Evolutionary conservation across 2,329 filamentous ascomycete species (phyloP).

Genomic region (Chrysoporthe puriensis): DNA sequence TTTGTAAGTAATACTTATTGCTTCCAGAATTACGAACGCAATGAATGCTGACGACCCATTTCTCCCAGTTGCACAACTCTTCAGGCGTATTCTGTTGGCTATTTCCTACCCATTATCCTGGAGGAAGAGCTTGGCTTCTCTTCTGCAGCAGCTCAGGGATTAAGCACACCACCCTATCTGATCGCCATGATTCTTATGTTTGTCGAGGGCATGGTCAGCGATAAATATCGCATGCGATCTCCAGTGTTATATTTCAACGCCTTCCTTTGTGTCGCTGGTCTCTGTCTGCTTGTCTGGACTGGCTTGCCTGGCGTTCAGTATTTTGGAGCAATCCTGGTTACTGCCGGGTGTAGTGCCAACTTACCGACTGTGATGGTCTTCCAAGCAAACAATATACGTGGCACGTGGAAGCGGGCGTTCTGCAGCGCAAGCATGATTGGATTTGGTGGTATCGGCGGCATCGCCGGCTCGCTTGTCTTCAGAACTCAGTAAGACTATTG

Average conservation of each 20-base stretch:
- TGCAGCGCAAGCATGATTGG: conserved; percentile 76
- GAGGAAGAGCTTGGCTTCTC: conserved; percentile 64
- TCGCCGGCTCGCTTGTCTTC: conserved; percentile 75
- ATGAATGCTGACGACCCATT: not conserved
- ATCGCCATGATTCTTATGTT: conserved; percentile 69
- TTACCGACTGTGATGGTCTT: conserved; percentile 76
- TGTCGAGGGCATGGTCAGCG: conserved; percentile 63
- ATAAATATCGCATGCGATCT: conserved; percentile 68
- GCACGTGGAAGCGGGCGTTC: conserved; percentile 86
- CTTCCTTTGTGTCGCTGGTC: conserved; percentile 66
- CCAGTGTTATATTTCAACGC: conserved; percentile 69
- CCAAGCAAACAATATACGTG: conserved; percentile 86
- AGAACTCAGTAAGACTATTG: conserved; percentile 30
- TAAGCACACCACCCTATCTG: conserved; percentile 70
- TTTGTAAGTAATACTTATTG: conserved; percentile 49
- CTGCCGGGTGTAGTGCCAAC: conserved; percentile 77
- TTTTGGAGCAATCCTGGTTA: conserved; percentile 74
- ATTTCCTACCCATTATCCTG: conserved; percentile 79
- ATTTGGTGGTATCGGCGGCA: conserved; percentile 78
- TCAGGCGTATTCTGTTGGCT: conserved; percentile 74
- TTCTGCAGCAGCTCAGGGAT: conserved; percentile 67
- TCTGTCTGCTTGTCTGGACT: conserved; percentile 74
- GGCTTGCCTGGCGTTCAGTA: conserved; percentile 62
- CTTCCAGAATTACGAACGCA: conserved; percentile 38
- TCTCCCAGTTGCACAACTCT: conserved; percentile 58